A percentile compares a stretch with the other conserved stretches of the same genome.
These are phyloP conservation scores for Ampelomyces quisqualis DNA, from an alignment of 2,329 filamentous ascomycete species.

Conservation along the genomic window DNA sequence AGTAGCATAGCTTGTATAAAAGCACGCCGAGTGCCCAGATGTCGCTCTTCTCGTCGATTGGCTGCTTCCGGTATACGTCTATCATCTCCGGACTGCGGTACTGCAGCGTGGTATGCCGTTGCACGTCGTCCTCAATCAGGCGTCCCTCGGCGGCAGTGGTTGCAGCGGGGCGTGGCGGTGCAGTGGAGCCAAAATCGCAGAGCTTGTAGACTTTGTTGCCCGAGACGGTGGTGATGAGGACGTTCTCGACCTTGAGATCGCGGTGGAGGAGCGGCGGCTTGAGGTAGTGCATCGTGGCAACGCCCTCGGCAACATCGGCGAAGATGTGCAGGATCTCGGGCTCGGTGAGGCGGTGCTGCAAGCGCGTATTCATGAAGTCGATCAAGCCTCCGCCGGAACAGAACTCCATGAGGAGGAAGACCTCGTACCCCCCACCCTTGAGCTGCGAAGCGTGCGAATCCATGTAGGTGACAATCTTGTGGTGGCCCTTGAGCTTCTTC, in stretches of 20 bases:
- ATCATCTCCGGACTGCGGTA: constrained; percentile 99
- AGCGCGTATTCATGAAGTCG: constrained; percentile 98
- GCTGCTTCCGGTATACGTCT: constrained; percentile 92
- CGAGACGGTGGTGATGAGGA: constrained; percentile 74
- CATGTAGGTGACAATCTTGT: constrained; percentile 95
- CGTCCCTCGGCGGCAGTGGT: constrained; percentile 85
- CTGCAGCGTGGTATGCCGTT: constrained; percentile 94
- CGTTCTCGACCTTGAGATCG: constrained; percentile 97
- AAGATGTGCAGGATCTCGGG: constrained; percentile 98
- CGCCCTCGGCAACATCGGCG: constrained; percentile 89
- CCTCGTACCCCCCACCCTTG: constrained; percentile 90
- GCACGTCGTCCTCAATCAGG: constrained; percentile 92
- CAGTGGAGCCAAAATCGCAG: constrained; percentile 95
- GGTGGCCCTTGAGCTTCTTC: constrained; percentile 98
- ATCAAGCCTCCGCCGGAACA: constrained; percentile 94
- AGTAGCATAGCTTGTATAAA: constrained; percentile 97
- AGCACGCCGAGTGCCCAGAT: constrained; percentile 96
- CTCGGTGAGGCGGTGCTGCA: constrained; percentile 95
- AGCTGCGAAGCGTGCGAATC: constrained; percentile 97
- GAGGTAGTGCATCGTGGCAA: constrained; percentile 98
- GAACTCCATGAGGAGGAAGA: constrained; percentile 97
- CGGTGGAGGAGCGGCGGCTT: constrained; percentile 90
- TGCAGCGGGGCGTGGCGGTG: constrained; percentile 78
- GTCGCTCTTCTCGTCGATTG: constrained; percentile 97
- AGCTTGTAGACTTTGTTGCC: constrained; percentile 83